Base-by-base conservation (phyloP, 208 protist species). In the Leptomonas seymouri region DNA sequence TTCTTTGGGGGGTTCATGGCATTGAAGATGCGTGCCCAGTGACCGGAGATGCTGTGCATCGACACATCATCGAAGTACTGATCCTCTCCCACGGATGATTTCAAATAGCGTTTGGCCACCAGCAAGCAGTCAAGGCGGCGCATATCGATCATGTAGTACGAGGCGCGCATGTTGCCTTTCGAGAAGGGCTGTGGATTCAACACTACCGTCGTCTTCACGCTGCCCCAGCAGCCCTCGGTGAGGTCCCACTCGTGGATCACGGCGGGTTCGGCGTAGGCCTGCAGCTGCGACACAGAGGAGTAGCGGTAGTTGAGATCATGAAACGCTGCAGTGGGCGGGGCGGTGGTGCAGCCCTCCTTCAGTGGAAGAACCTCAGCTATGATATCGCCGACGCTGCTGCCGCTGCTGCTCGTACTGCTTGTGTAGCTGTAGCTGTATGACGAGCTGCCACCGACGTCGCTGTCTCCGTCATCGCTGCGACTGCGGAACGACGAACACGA, bases 31-130 rank as follows among this genome's bases (percentile, higher is more conserved):
- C 81, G 74, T 20, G 89, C 86, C 85, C 86, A 94, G 80, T 94
- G 84, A 15, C 80, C 85, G 14, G 89, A 53, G 28, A 94, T 86
- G 68, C 86, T 90, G 69, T 94, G 89, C 89, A 94, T 94, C 11
- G 82, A 82, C 3, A 91, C 89, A 55, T 94, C 89, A 62, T 92
- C 89, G 67, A 89, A 94, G 80, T 94, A 94, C 76, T 94, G 89
- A 23, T 82, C 72, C 36, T 86, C 76, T 39, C 48, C 53, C 0
- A 90, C 81, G 11, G 77, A 80, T 15, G 77, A 61, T 67, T 84
- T 86, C 23, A 90, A 68, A 71, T 94, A 94, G 41, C 86, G 83
- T 75, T 94, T 94, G 16, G 82, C 85, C 42, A 91, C 86, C 30
- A 94, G 70, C 28, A 69, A 65, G 78, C 86, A 90, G 61, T 88